Percentiles rank a stretch among this genome's conserved stretches.
Conservation (phyloP, 495 filamentous ascomycete genomes). For the Tuber umbilicatum region DNA sequence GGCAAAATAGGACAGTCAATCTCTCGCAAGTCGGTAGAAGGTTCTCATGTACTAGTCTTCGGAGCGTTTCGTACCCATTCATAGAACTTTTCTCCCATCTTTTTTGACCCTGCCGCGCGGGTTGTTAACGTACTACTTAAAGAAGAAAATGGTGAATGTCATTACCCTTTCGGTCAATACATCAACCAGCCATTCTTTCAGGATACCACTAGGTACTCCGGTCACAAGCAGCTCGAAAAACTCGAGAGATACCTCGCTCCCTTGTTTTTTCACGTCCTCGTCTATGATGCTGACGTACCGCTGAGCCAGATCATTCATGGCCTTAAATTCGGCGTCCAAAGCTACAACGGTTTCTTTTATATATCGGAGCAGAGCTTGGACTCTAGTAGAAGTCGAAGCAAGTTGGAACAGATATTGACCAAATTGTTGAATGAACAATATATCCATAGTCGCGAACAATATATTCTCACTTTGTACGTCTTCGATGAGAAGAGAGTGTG, state of each 20-base stretch:
- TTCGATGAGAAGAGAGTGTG: conserved; percentile 63
- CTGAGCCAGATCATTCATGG: conserved; percentile 68
- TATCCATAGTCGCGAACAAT: conserved; percentile 68
- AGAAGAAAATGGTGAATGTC: conserved; percentile 6
- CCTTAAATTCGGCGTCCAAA: conserved; percentile 72
- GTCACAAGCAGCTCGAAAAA: conserved; percentile 81
- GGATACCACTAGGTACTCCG: conserved; percentile 65
- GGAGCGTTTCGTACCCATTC: conserved; percentile 67
- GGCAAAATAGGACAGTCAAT: conserved; percentile 70
- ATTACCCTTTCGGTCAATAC: conserved; percentile 74
- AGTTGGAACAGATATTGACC: conserved; percentile 73
- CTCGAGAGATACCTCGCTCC: conserved; percentile 61
- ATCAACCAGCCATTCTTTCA: conserved; percentile 86
- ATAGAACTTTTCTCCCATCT: conserved; percentile 86
- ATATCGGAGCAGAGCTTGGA: conserved; percentile 80
- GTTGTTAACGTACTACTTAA: conserved; percentile 28
- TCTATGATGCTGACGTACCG: conserved; percentile 70
- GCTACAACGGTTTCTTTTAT: conserved; percentile 66
- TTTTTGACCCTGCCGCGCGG: conserved; percentile 68
- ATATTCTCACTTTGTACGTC: conserved; percentile 44
- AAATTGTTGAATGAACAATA: conserved; percentile 72
- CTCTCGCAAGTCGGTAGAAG: conserved; percentile 81
- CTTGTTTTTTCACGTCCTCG: conserved; percentile 52
- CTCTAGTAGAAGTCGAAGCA: conserved; percentile 75
- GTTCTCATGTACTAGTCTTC: conserved; percentile 72